A percentile compares a stretch with the other conserved stretches of the same genome.
These are phyloP conservation scores for Pezicula radicicola DNA, from an alignment of 2,329 filamentous ascomycete species.

Conservation along the genomic window DNA sequence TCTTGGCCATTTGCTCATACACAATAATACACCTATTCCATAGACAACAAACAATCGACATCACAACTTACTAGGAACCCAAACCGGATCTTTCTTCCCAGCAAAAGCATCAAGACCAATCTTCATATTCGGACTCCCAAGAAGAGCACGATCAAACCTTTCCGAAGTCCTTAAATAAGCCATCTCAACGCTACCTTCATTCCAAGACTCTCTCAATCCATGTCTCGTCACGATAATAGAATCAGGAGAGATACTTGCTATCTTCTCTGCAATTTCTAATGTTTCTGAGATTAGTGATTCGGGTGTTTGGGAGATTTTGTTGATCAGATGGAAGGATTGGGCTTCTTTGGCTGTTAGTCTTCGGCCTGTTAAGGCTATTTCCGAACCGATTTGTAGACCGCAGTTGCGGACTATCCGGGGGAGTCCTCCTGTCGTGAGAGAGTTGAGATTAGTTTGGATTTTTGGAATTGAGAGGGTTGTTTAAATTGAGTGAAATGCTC, in stretches of 20 bases:
- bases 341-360: slow-evolving; percentile 59
- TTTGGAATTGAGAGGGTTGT: too few species aligned
- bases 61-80: slow-evolving; percentile 62
- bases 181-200: slow-evolving; percentile 54
- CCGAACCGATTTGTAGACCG: slow-evolving; percentile 64
- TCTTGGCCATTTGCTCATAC: too few species aligned
- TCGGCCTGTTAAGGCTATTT: slow-evolving; percentile 66
- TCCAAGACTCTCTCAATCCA: slow-evolving; percentile 70
- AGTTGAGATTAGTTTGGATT: too few species aligned
- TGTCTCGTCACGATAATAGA: slow-evolving; percentile 69
- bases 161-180: slow-evolving; percentile 57
- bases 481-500: too few species aligned
- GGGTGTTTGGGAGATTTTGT: slow-evolving; percentile 50
- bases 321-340: slow-evolving; percentile 63
- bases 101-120: slow-evolving; percentile 75
- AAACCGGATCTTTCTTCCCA: slow-evolving; percentile 67
- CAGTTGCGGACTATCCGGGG: slow-evolving; percentile 63
- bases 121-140: slow-evolving; percentile 66
- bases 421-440: slow-evolving; percentile 49
- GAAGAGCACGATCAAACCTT: slow-evolving; percentile 52
- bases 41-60: slow-evolving; percentile 1
- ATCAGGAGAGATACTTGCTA: slow-evolving; percentile 69
- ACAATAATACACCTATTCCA: too few species aligned
- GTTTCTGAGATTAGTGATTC: slow-evolving; percentile 51
- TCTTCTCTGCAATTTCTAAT: slow-evolving; percentile 55